phyloP scores from a whole-genome alignment of 2,329 filamentous ascomycete species.

The Aspergillus melleus region DNA sequence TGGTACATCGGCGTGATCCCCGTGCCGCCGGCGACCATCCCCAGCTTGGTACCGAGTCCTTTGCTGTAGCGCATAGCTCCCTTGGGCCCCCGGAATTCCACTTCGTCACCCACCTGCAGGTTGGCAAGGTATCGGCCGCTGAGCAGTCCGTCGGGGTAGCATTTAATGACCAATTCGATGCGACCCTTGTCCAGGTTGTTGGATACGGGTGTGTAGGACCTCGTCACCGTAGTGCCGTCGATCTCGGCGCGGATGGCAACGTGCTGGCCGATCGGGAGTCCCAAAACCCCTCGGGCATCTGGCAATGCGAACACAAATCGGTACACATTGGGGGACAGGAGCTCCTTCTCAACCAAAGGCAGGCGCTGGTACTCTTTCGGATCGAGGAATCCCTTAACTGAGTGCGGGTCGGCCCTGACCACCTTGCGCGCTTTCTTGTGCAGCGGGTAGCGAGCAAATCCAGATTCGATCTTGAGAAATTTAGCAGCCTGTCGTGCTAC shows the following conservation, averaged over 20 bases:
- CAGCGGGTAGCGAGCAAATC: conserved; percentile 31
- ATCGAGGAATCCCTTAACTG: conserved; percentile 51
- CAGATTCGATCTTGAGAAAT: conserved; percentile 26
- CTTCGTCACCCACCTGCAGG: conserved; percentile 32
- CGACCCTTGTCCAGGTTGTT: conserved; percentile 34
- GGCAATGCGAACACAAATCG: conserved; percentile 53
- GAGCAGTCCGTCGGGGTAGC: conserved; percentile 36
- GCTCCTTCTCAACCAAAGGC: conserved; percentile 38
- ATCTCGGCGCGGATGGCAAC: conserved; percentile 53
- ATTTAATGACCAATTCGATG: conserved; percentile 38
- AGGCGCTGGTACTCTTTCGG: conserved; percentile 51
- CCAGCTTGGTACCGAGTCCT: conserved; percentile 33
- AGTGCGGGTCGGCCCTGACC: conserved; percentile 41
- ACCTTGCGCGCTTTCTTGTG: conserved; percentile 44
- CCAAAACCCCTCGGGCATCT: conserved; percentile 45
- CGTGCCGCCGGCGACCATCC: conserved; percentile 43
- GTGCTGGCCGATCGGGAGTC: conserved; percentile 59
- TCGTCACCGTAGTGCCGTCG: conserved; percentile 47
- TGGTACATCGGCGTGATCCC: conserved; percentile 58
- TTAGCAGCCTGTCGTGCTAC: conserved; percentile 8
- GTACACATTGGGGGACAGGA: conserved; percentile 35
- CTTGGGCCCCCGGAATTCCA: conserved; percentile 39
- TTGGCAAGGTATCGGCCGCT: conserved; percentile 34
- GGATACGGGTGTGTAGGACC: conserved; percentile 55
- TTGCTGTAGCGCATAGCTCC: conserved; percentile 35